Percentiles rank a stretch among this genome's conserved stretches.
Evolutionary conservation across 345 rosid genomes (phyloP).

Genomic region (Aurinia saxatilis): DNA sequence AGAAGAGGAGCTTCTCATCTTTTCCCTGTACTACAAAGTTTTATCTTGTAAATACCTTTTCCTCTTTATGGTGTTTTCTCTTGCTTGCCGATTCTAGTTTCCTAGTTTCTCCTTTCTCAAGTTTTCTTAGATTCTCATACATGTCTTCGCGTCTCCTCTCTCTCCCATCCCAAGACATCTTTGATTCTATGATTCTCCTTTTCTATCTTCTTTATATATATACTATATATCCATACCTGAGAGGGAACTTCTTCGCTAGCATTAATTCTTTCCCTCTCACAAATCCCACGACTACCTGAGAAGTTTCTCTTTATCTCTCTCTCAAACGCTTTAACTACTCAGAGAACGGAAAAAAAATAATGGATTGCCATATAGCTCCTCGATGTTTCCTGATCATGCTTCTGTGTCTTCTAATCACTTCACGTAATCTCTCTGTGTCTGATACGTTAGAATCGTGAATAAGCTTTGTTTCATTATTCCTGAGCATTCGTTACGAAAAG

Average conservation of each 20-base stretch:
- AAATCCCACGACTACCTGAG: slow-evolving; percentile 18
- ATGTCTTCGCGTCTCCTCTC: slow-evolving; percentile 43
- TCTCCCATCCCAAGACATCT: slow-evolving; percentile 71
- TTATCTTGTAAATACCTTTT: slow-evolving; percentile 26
- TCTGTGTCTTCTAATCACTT: slow-evolving; percentile 39
- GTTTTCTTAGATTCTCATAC: slow-evolving; percentile 86
- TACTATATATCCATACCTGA: slow-evolving; percentile 25
- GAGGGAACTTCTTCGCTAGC: slow-evolving; percentile 46
- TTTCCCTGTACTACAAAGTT: neutral
- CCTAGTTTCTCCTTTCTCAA: slow-evolving; percentile 83
- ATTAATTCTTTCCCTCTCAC: slow-evolving; percentile 38
- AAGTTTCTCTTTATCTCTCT: neutral
- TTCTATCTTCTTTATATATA: slow-evolving; percentile 28
- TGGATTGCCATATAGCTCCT: slow-evolving; percentile 23
- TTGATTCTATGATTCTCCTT: slow-evolving; percentile 52
- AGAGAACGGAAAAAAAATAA: slow-evolving; percentile 41
- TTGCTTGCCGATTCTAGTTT: slow-evolving; percentile 77
- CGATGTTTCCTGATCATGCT: slow-evolving; percentile 38
- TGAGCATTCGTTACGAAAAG: neutral
- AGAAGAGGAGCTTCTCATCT: slow-evolving; percentile 1
- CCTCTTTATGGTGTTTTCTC: slow-evolving; percentile 53
- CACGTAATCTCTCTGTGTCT: slow-evolving; percentile 54
- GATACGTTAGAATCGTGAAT: neutral
- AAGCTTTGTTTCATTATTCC: neutral
- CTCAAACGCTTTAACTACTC: slow-evolving; percentile 21